Evolutionary conservation across 2,329 filamentous ascomycete genomes (phyloP).

Genomic region (Nigrograna mackinnonii): DNA sequence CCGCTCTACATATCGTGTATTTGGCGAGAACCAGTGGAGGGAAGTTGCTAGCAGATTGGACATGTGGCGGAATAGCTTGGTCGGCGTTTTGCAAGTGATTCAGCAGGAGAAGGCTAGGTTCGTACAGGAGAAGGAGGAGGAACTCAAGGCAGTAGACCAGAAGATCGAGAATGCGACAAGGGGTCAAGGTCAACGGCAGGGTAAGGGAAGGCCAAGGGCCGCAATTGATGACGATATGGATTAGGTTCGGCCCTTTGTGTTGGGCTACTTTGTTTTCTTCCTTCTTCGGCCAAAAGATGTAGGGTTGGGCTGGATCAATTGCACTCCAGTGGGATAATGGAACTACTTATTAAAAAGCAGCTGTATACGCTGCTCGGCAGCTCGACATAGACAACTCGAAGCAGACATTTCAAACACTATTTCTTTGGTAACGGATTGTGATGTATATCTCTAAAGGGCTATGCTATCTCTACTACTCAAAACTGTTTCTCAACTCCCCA

Average conservation of each 20-base stretch:
- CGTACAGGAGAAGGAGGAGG: conserved; percentile 75
- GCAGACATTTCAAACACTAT: too few relatives aligned
- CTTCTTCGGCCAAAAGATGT: conserved; percentile 1
- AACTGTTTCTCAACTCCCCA: too few relatives aligned
- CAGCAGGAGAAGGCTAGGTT: conserved; percentile 81
- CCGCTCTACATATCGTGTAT: conserved; percentile 93
- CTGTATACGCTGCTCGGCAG: conserved; percentile 35
- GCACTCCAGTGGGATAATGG: conserved; percentile 29
- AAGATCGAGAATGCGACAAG: conserved; percentile 53
- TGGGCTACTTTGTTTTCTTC: conserved; percentile 16
- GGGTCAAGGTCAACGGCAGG: conserved; percentile 23
- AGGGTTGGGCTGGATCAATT: conserved; percentile 13
- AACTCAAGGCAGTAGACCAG: conserved; percentile 71
- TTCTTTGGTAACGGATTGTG: too few relatives aligned
- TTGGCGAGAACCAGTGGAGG: conserved; percentile 97
- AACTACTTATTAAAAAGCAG: conserved; percentile 15
- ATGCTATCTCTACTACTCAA: too few relatives aligned
- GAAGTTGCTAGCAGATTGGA: conserved; percentile 90
- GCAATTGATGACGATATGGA: conserved; percentile 40
- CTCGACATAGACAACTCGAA: too few relatives aligned
- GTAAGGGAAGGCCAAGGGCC: conserved; percentile 28
- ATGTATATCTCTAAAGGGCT: too few relatives aligned
- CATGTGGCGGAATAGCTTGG: conserved; percentile 84
- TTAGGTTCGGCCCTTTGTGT: conserved; percentile 19
- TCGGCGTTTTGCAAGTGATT: conserved; percentile 77